Evolutionary conservation across 2,329 filamentous ascomycete genomes (phyloP), one percentile per base, ranked within the genome.

Genomic region (Neofusicoccum sp.): DNA sequence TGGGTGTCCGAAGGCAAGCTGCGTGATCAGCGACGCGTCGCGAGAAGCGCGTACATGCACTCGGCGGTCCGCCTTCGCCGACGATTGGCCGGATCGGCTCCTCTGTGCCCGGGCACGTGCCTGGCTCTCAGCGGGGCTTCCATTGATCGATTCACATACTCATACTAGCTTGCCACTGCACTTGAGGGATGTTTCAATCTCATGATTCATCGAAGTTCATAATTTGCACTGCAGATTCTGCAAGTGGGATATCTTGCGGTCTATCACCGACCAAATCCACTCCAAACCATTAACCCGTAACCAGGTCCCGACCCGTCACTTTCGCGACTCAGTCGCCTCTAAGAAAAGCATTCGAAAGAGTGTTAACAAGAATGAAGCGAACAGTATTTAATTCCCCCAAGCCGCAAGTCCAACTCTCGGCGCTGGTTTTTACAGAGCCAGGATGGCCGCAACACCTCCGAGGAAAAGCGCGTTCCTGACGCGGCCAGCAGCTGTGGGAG

Each of bases 21-120:
- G 54, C 54, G 54, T 37, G 54, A 58, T 45, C 31, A 58, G 54
- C 54, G 54, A 58, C 54, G 54, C 54, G 54, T 58, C 54, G 54
- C 54, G 54, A 58, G 29, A 28, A 58, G 54, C 54, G 54, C 54
- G 54, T 58, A 33, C 39, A 9, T 39, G 45, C 33, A 31, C 12
- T 31, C 48, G 48, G 48, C 48, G n/a, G 16, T 14, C 48, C 33
- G 31, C 48, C 48, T 50, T 50, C 52, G 52, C 1, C 52, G 52
- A 39, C 52, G 8, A 44, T 44, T 56, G 14, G 22, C 22, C 22
- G 22, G 22, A 44, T 56, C 52, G 39, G 52, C 11, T 34, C 9
- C 22, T 34, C 33, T 28, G 6, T 9, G 2, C 22, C 6, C 1
- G 2, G 11, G 41, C 54, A 58, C 54, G 54, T 58, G 54, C 41